Conservation (phyloP, 176 grass and related monocot species). For the Stipa capillata region DNA sequence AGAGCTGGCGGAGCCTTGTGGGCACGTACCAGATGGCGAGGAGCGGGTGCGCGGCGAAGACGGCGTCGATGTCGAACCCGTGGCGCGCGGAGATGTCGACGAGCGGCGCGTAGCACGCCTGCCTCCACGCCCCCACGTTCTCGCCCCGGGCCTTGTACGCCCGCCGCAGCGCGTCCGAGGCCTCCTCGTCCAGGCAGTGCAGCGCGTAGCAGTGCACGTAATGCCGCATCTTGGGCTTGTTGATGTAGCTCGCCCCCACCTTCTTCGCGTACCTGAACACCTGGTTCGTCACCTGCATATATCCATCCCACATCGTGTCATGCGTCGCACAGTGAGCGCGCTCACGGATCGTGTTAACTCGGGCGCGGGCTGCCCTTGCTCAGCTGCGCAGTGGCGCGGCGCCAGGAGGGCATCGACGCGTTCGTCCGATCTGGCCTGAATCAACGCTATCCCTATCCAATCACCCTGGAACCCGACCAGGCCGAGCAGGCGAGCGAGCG, state of each 20-base stretch:
- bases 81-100: slow-evolving; percentile 79
- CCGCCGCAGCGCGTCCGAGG: slow-evolving; percentile 70
- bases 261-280: slow-evolving; percentile 98
- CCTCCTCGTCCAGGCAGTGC: slow-evolving; percentile 92
- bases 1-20: slow-evolving; percentile 88
- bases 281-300: slow-evolving; percentile 83
- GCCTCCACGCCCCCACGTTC: slow-evolving; percentile 92
- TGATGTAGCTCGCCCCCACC: slow-evolving; percentile 95
- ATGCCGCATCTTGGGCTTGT: slow-evolving; percentile 99
- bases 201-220: slow-evolving; percentile 99
- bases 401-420: slow-evolving; percentile 5
- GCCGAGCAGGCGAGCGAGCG: neutral
- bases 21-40: slow-evolving; percentile 98
- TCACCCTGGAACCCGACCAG: slow-evolving; percentile 26
- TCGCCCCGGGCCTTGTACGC: slow-evolving; percentile 83
- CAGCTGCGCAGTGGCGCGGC: no score
- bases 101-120: slow-evolving; percentile 90
- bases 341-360: slow-evolving; percentile 10
- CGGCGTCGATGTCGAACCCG: slow-evolving; percentile 92
- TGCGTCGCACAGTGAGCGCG: neutral
- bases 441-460: slow-evolving; percentile 8
- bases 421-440: neutral
- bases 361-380: no score
- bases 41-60: slow-evolving; percentile 88
- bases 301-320: neutral